A percentile compares a stretch with the other conserved stretches of the same genome.
These are phyloP conservation scores for Podaxis carcinomalis DNA, from an alignment of 768 basidiomycete genomes.

Conservation along the genomic window DNA sequence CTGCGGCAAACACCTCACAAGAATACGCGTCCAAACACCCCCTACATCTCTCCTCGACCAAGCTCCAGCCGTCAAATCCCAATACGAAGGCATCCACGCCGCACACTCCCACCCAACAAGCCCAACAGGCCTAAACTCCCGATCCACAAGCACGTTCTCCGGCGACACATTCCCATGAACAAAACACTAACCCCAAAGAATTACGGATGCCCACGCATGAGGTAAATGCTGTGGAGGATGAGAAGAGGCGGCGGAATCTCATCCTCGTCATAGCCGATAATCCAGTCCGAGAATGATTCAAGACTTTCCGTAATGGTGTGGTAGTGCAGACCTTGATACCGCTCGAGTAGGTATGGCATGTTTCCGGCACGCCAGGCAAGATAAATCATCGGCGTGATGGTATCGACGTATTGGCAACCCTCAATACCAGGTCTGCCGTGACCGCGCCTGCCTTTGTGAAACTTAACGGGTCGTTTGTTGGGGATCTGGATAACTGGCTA, in stretches of 20 bases:
- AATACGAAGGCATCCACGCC: slow-evolving; percentile 6
- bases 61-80: neutral
- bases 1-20: slow-evolving; percentile 3
- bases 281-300: too few species aligned
- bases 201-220: too few species aligned
- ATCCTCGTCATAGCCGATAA: neutral
- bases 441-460: neutral
- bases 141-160: slow-evolving; percentile 3
- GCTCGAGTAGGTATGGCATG: neutral
- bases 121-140: neutral
- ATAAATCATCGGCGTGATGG: neutral
- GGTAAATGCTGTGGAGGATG: neutral
- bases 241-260: neutral
- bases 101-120: slow-evolving; percentile 10
- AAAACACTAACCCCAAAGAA: neutral
- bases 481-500: neutral
- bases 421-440: too few species aligned
- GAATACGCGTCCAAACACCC: neutral
- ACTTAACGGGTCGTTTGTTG: neutral
- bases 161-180: slow-evolving; percentile 8
- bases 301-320: too few species aligned
- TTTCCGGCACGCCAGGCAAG: neutral
- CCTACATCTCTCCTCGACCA: neutral
- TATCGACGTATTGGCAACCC: neutral
- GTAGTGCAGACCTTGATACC: neutral